Conservation (phyloP, 345 rosid species). For the Psidium guajava region DNA sequence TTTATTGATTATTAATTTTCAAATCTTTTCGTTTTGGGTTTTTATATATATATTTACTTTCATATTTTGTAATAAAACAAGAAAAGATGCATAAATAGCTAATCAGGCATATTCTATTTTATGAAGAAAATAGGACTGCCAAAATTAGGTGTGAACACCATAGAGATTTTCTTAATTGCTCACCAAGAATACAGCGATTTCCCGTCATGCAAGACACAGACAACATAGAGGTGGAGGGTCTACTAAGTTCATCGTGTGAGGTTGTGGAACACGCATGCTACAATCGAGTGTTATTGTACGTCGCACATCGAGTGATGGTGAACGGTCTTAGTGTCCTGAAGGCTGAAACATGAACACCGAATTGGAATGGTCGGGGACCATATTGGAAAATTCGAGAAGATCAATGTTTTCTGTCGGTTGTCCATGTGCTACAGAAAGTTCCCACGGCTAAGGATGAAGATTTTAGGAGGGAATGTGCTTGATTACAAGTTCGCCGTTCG, state of each 20-base stretch:
- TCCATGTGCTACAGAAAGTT: neutral
- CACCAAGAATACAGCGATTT: neutral
- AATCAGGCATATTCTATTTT: too few species aligned
- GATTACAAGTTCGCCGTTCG: slow-evolving; percentile 45
- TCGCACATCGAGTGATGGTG: neutral
- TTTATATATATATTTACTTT: too few species aligned
- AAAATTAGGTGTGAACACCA: too few species aligned
- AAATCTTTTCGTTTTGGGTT: too few species aligned
- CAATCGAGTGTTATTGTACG: neutral
- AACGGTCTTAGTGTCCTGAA: neutral
- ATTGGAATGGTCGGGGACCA: neutral
- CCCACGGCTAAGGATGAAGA: neutral
- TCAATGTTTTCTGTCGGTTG: neutral
- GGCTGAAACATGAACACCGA: neutral
- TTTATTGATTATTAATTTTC: too few species aligned
- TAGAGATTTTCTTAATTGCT: too few species aligned
- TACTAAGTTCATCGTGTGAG: neutral
- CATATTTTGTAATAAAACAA: too few species aligned
- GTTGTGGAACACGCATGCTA: neutral
- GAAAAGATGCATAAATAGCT: too few species aligned
- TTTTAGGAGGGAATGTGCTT: slow-evolving; percentile 24
- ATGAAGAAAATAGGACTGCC: too few species aligned
- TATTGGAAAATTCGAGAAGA: neutral
- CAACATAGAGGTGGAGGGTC: neutral
- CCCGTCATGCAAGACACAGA: neutral